These are phyloP conservation scores for Neopestalotiopsis rosae DNA, from an alignment of 2,329 filamentous ascomycete species.

Conservation along the genomic window DNA sequence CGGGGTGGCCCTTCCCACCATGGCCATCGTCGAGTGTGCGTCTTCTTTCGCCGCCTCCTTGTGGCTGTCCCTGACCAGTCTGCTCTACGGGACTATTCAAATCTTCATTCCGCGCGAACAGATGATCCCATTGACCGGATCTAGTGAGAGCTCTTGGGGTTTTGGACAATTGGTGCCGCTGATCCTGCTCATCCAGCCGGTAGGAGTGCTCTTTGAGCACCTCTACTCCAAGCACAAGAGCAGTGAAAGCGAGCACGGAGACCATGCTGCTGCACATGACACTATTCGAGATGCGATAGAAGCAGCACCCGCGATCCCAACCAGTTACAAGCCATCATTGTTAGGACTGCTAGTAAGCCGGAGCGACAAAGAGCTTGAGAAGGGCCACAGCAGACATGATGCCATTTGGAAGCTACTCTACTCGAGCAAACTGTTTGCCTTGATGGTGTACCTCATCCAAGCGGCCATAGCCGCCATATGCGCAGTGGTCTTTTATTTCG, in stretches of 20 bases:
- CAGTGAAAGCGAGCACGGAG: background rate
- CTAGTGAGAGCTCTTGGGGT: constrained; percentile 15
- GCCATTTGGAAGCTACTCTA: constrained; percentile 7
- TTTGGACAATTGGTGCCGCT: constrained; percentile 17
- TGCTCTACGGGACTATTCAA: constrained; percentile 17
- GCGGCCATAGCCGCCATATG: constrained; percentile 13
- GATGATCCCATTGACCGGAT: constrained; percentile 10
- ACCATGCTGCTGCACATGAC: background rate
- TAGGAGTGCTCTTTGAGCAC: constrained; percentile 17
- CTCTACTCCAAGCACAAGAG: background rate
- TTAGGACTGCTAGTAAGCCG: background rate
- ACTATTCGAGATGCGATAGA: background rate
- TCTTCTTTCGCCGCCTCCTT: constrained; percentile 17
- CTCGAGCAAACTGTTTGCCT: constrained; percentile 15
- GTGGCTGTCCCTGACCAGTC: constrained; percentile 16
- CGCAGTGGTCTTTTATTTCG: constrained; percentile 12
- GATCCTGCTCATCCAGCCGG: constrained; percentile 14
- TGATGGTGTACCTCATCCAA: constrained; percentile 15
- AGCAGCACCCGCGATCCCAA: background rate
- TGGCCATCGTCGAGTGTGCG: constrained; percentile 11
- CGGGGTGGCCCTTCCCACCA: background rate
- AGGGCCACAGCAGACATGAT: background rate
- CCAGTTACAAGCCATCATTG: background rate
- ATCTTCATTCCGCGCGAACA: constrained; percentile 16
- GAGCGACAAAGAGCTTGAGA: background rate